phyloP scores from a whole-genome alignment of 108 stramenopile species.

The Cyclotella kingstonii region DNA sequence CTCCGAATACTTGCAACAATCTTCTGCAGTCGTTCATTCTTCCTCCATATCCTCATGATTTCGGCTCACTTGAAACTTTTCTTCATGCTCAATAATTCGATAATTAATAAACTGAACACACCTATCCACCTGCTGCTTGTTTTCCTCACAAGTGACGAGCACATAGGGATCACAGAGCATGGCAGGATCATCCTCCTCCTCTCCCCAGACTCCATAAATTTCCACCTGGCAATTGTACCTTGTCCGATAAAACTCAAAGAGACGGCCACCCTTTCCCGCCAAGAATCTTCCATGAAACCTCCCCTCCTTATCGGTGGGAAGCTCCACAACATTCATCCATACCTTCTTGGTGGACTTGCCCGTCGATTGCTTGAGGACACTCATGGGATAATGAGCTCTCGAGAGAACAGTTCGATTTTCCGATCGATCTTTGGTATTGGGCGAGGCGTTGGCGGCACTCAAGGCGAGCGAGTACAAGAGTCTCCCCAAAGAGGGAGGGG shows the following conservation, averaged over 20 bases:
- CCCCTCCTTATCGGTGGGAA: conserved; percentile 25
- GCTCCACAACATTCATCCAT: conserved; percentile 43
- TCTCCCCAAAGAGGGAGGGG: conserved; percentile 32
- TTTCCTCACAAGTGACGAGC: conserved; percentile 6
- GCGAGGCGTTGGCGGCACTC: conserved; percentile 20
- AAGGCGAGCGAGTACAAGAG: conserved; percentile 33
- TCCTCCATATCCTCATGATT: conserved; percentile 2
- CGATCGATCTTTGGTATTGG: conserved; percentile 27
- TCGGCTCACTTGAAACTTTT: neutral
- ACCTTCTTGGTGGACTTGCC: conserved; percentile 26
- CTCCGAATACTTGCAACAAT: no score
- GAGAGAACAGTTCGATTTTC: conserved; percentile 28
- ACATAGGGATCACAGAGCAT: conserved; percentile 30
- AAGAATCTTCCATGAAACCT: conserved; percentile 37
- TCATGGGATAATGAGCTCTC: conserved; percentile 21
- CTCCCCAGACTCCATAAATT: conserved; percentile 35
- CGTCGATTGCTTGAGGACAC: neutral
- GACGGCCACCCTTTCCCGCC: conserved; percentile 18
- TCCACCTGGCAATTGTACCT: conserved; percentile 37
- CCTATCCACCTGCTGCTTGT: conserved; percentile 13
- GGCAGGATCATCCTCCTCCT: conserved; percentile 2
- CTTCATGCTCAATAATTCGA: conserved; percentile 14
- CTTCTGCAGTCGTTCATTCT: no score
- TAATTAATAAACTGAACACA: conserved; percentile 12
- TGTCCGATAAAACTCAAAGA: conserved; percentile 22